phyloP scores from a whole-genome alignment of 1,284 basidiomycete species.

The Omphalotus olearius region DNA sequence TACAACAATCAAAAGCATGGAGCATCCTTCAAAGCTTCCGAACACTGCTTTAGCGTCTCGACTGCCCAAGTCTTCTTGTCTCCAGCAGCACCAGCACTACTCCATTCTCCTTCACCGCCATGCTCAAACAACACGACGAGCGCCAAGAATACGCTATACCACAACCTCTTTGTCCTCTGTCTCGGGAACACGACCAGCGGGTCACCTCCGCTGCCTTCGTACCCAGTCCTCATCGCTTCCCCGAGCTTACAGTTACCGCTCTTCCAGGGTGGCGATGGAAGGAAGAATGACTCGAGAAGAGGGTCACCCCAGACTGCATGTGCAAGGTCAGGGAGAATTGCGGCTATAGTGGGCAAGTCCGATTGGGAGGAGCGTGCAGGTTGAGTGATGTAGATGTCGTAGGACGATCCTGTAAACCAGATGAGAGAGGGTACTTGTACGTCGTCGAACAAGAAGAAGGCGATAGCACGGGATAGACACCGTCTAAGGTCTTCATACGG shows the following conservation, averaged over 20 bases:
- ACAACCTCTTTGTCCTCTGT: slow-evolving; percentile 63
- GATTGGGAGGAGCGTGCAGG: slow-evolving; percentile 15
- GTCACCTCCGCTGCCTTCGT: slow-evolving; percentile 40
- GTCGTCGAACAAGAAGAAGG: slow-evolving; percentile 70
- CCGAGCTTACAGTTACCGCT: slow-evolving; percentile 23
- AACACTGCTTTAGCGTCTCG: slow-evolving; percentile 31
- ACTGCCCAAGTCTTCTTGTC: slow-evolving; percentile 41
- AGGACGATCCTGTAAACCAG: slow-evolving; percentile 54
- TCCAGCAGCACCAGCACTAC: slow-evolving; percentile 5
- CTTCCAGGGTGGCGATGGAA: slow-evolving; percentile 38
- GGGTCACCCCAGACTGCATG: slow-evolving; percentile 74
- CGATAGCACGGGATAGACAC: slow-evolving; percentile 62
- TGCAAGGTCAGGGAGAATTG: slow-evolving; percentile 45
- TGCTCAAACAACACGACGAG: slow-evolving; percentile 44
- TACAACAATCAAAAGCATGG: slow-evolving; percentile 34
- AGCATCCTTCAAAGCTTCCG: slow-evolving; percentile 39
- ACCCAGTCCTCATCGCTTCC: slow-evolving; percentile 48
- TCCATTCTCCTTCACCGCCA: slow-evolving; percentile 2
- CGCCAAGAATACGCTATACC: slow-evolving; percentile 68
- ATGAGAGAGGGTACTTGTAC: slow-evolving; percentile 64
- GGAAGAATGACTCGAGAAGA: slow-evolving; percentile 58
- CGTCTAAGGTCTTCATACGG: slow-evolving; percentile 40
- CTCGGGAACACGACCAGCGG: slow-evolving; percentile 47
- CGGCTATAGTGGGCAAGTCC: slow-evolving; percentile 28
- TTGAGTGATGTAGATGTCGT: slow-evolving; percentile 43